Conservation (phyloP, 2,329 filamentous ascomycete genomes). For the Leptographium wingfieldii region DNA sequence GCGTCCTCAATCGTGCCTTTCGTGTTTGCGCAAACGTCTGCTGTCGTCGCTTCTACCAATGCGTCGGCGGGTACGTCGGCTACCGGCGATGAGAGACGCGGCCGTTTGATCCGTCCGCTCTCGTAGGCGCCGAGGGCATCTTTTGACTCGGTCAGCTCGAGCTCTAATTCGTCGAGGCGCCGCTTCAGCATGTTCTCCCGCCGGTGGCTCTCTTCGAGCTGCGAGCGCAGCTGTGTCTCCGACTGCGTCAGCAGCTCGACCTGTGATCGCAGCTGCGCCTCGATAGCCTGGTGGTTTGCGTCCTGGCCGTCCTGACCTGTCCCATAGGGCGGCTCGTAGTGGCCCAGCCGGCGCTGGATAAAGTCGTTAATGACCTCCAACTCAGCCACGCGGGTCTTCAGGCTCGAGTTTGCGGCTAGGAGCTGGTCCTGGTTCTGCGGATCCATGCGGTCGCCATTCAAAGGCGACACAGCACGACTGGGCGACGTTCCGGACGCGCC, state of each 20-base stretch:
- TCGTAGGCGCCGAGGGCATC: conserved; percentile 17
- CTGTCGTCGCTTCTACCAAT: too few relatives aligned
- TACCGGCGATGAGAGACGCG: conserved; percentile 14
- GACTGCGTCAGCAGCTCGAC: conserved; percentile 43
- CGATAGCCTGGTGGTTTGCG: conserved; percentile 29
- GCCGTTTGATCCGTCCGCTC: conserved; percentile 18
- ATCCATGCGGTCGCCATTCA: conserved; percentile 52
- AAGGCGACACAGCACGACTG: conserved; percentile 36
- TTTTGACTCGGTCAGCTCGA: conserved; percentile 32
- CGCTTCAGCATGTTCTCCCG: conserved; percentile 74
- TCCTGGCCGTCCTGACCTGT: conserved; percentile 35
- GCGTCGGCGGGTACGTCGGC: not conserved
- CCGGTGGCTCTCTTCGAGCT: conserved; percentile 63
- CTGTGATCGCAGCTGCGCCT: conserved; percentile 34
- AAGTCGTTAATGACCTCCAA: conserved; percentile 88
- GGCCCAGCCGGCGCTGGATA: conserved; percentile 59
- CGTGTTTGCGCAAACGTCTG: not conserved
- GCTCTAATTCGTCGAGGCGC: conserved; percentile 66
- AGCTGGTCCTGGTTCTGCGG: conserved; percentile 72
- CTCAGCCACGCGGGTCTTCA: conserved; percentile 94
- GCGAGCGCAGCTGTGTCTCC: conserved; percentile 43
- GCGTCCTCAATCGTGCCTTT: not conserved
- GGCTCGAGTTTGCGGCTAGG: conserved; percentile 63
- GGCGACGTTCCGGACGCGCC: conserved; percentile 37
- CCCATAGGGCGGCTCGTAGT: conserved; percentile 46